Evolutionary conservation across 129 eudicot genomes (phyloP).

Genomic region (Erigeron canadensis): DNA sequence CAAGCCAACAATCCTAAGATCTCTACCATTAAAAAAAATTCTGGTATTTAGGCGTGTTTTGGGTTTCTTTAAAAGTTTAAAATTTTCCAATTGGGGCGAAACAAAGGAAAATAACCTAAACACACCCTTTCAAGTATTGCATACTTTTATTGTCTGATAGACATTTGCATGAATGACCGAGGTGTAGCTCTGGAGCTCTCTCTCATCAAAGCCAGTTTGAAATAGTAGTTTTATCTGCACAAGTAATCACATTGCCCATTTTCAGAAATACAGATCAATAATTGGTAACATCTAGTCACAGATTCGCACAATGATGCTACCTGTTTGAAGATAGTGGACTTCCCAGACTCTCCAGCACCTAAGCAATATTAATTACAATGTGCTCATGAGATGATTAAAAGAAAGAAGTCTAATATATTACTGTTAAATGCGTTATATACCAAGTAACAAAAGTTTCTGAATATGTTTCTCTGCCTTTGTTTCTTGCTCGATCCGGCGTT

Average conservation of each 20-base stretch:
- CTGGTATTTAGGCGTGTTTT: not conserved
- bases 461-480: conserved; percentile 94
- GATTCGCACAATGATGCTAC: conserved; percentile 29
- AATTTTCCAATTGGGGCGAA: conserved; percentile 15
- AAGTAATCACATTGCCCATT: not conserved
- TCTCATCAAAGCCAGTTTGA: conserved; percentile 92
- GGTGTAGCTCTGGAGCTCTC: conserved; percentile 81
- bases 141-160: conserved; percentile 96
- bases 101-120: conserved; percentile 51
- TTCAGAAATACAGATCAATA: not conserved
- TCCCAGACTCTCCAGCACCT: conserved; percentile 99
- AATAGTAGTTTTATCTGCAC: conserved; percentile 92
- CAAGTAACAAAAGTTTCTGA: conserved; percentile 89
- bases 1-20: not conserved
- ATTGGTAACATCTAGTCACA: not conserved
- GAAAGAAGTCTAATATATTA: conserved; percentile 6
- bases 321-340: conserved; percentile 98
- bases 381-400: conserved; percentile 12
- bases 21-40: conserved; percentile 21
- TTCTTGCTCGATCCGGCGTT: conserved; percentile 94
- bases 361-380: not conserved
- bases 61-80: conserved; percentile 15
- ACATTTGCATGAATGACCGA: conserved; percentile 96
- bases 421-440: conserved; percentile 28
- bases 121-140: conserved; percentile 82